These are phyloP conservation scores for Penicillium aurantiogriseum DNA, from an alignment of 2,329 filamentous ascomycete genomes.

Conservation along the genomic window DNA sequence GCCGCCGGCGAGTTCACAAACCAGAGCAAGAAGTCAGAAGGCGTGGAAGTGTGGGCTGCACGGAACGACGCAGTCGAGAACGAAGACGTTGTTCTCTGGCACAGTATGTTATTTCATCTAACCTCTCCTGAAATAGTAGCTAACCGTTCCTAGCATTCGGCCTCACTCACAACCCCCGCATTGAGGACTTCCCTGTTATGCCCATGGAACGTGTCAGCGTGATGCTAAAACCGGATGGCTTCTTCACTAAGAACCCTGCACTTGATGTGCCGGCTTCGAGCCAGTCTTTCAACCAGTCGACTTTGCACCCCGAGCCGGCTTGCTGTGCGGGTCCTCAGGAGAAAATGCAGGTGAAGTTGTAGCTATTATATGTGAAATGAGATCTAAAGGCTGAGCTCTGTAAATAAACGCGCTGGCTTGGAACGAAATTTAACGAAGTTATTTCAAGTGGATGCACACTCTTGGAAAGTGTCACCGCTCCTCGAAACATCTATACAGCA, in stretches of 20 bases:
- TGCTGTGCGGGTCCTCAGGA: constrained; percentile 25
- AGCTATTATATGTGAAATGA: neutral
- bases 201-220: constrained; percentile 55
- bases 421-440: neutral
- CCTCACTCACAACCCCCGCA: constrained; percentile 62
- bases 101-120: constrained; percentile 30
- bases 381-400: neutral
- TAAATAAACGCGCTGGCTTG: neutral
- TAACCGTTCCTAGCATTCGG: constrained; percentile 42
- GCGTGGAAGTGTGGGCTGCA: constrained; percentile 53
- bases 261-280: constrained; percentile 46
- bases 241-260: constrained; percentile 52
- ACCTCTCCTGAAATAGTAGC: neutral
- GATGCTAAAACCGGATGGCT: constrained; percentile 50
- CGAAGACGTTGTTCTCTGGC: constrained; percentile 43
- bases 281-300: constrained; percentile 43
- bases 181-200: constrained; percentile 69
- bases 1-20: constrained; percentile 54
- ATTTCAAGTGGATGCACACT: neutral
- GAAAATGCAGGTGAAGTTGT: constrained; percentile 29
- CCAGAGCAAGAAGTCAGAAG: constrained; percentile 53
- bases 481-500: neutral
- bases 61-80: constrained; percentile 52
- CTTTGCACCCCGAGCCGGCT: constrained; percentile 30
- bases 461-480: neutral